Evolutionary conservation across 2,329 filamentous ascomycete genomes (phyloP), one percentile per base, ranked within the genome.

Genomic region (Arthrobotrys sinensis): DNA sequence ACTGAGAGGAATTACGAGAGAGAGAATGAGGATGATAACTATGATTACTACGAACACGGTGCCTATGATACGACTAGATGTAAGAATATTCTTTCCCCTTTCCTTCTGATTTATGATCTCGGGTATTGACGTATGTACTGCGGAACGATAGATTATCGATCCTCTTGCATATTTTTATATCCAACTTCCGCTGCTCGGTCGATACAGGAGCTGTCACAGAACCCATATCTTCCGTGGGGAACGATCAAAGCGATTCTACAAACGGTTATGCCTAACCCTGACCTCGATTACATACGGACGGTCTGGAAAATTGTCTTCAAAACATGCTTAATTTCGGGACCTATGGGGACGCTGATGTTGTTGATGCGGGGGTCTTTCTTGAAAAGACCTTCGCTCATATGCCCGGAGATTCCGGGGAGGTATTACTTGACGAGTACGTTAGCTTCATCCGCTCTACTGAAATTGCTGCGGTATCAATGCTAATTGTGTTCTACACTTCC

Each of bases 331-430:
- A 4, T 7, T 19, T 38, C 36, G 36, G n/a, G 10, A 7, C 11
- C 24, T 10, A 16, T 62, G n/a, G 40, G 11, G 55, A 40, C 16
- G n/a, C n/a, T 10, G 55, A 62, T 62, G 14, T 43, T n/a, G 19
- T 10, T 21, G 36, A 62, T 10, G 55, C 55, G 5, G 36, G 36
- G 4, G 19, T 11, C 3, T 11, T 43, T 24, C 32, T 62, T 2
- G n/a, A 6, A 8, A 7, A 40, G 7, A 14, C 8, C 4, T n/a
- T 62, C 11, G 34, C n/a, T 3, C 1, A 40, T 62, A 4, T 28
- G 24, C 16, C 55, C 19, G 16, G 12, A 12, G 40, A 2, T 14
- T 19, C 36, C 43, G 11, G 11, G 10, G 34, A 40, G 3, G 19
- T 4, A 16, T 2, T 43, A 24, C n/a, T 8, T 40, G 10, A 11